Evolutionary conservation across 768 basidiomycete genomes (phyloP).

Genomic region (Tylopilus plumbeoviolaceoides): DNA sequence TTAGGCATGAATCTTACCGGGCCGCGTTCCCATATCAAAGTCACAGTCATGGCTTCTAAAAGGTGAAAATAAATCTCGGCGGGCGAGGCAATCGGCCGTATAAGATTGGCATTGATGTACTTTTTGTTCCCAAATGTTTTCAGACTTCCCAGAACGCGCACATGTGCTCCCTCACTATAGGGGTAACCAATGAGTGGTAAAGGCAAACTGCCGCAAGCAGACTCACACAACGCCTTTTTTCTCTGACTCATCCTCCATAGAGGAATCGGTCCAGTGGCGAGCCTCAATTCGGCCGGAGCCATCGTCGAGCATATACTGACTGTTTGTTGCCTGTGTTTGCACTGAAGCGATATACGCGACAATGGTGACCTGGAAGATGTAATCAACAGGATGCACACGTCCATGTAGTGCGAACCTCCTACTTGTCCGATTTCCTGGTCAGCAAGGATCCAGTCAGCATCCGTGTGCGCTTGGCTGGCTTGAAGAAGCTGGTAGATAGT

Average conservation of each 20-base stretch:
- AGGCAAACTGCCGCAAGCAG: conserved; percentile 1
- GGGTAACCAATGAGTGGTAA: background rate
- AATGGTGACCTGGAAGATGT: conserved; percentile 52
- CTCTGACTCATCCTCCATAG: conserved; percentile 49
- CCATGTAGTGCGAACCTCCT: conserved; percentile 6
- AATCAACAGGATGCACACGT: conserved; percentile 1
- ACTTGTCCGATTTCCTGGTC: conserved; percentile 81
- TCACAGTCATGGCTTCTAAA: conserved; percentile 69
- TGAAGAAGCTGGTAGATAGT: conserved; percentile 71
- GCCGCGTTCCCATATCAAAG: conserved; percentile 62
- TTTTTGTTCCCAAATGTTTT: conserved; percentile 79
- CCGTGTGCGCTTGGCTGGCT: conserved; percentile 80
- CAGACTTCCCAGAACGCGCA: conserved; percentile 76
- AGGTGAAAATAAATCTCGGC: conserved; percentile 83
- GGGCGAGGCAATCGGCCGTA: conserved; percentile 63
- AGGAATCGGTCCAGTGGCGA: conserved; percentile 78
- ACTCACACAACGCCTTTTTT: conserved; percentile 46
- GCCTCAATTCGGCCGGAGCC: conserved; percentile 78
- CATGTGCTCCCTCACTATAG: conserved; percentile 67
- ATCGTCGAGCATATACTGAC: conserved; percentile 78
- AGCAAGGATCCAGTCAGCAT: conserved; percentile 86
- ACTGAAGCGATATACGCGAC: conserved; percentile 72
- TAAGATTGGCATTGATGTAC: conserved; percentile 75
- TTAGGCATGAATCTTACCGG: conserved; percentile 40
- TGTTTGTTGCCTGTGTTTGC: conserved; percentile 73